These are phyloP conservation scores for Magnaporthales sp. DNA, from an alignment of 2,329 filamentous ascomycete species.

Conservation along the genomic window DNA sequence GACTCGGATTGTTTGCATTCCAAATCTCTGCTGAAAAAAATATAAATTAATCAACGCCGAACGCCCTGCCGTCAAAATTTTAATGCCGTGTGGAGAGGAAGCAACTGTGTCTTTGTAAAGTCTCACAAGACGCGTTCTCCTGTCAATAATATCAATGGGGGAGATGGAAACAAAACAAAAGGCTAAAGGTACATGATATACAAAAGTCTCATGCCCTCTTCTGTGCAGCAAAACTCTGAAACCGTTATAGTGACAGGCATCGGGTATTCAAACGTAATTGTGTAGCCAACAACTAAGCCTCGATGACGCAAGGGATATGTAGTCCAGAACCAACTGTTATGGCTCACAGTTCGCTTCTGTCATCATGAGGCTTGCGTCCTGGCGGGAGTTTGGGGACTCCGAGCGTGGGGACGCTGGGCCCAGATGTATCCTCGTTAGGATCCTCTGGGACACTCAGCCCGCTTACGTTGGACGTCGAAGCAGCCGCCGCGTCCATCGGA, in stretches of 20 bases:
- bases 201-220: background rate
- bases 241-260: background rate
- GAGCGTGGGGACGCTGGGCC: conserved; percentile 16
- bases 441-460: conserved; percentile 20
- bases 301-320: background rate
- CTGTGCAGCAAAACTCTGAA: background rate
- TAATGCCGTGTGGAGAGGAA: background rate
- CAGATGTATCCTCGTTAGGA: conserved; percentile 20
- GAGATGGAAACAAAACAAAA: background rate
- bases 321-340: background rate
- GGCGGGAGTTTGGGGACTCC: conserved; percentile 7
- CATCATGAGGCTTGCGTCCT: background rate
- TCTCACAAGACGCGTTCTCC: background rate
- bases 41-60: background rate
- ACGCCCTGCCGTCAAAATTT: background rate
- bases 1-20: background rate
- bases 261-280: background rate
- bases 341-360: background rate
- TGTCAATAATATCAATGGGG: background rate
- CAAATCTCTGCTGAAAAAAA: background rate
- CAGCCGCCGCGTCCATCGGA: background rate
- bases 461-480: conserved; percentile 11
- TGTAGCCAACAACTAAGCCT: background rate
- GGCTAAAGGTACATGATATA: background rate
- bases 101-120: background rate